Evolutionary conservation across 148 eudicot genomes (phyloP).

Genomic region (Rhododendron ovatum): DNA sequence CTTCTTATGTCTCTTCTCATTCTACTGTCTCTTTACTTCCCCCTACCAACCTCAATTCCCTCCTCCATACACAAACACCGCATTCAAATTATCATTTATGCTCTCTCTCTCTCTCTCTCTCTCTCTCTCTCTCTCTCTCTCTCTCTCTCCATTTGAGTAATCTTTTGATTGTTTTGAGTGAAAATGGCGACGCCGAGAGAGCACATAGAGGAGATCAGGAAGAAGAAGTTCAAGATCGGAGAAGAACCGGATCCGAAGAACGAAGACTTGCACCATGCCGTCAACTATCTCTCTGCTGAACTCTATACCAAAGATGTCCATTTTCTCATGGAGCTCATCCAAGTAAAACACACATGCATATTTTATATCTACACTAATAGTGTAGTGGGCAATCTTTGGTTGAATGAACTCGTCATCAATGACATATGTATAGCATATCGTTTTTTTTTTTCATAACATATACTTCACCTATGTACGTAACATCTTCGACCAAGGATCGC

Average conservation of each 20-base stretch:
- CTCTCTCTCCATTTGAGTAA: no score
- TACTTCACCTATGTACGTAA: no score
- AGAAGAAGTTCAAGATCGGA: constrained; percentile 46
- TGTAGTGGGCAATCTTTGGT: not conserved
- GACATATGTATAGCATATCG: no score
- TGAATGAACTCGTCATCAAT: not conserved
- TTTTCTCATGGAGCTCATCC: constrained; percentile 66
- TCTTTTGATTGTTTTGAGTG: no score
- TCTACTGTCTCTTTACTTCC: not conserved
- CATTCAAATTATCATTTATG: not conserved
- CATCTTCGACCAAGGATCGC: no score
- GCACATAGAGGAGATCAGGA: constrained; percentile 54
- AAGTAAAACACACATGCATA: constrained; percentile 22
- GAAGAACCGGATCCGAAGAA: constrained; percentile 34
- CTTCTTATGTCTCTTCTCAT: not conserved
- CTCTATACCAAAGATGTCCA: constrained; percentile 63
- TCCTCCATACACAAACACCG: not conserved
- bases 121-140: no score
- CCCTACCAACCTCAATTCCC: not conserved
- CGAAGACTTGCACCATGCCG: constrained; percentile 38
- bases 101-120: not conserved
- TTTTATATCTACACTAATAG: not conserved
- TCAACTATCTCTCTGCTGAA: constrained; percentile 58
- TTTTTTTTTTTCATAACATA: no score
- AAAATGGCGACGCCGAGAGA: constrained; percentile 23